These are phyloP conservation scores for Citrullus mucosospermus DNA, from an alignment of 306 rosid species.

Conservation along the genomic window DNA sequence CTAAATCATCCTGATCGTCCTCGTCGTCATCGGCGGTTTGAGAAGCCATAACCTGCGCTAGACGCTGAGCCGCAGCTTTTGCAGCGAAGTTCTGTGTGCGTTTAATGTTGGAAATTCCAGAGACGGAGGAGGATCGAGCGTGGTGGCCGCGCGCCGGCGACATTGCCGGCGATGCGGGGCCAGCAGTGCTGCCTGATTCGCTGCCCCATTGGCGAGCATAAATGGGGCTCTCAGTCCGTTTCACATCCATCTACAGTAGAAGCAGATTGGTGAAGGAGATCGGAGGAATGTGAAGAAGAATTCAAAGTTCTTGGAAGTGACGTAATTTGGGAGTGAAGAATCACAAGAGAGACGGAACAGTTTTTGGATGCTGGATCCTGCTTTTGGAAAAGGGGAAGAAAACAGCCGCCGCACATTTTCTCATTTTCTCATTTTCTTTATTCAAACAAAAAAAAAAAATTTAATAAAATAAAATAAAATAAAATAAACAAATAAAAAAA, in stretches of 20 bases:
- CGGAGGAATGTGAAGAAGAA: neutral
- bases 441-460: neutral
- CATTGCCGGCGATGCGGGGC: constrained; percentile 29
- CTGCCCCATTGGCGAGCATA: constrained; percentile 35
- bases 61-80: constrained; percentile 95
- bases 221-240: constrained; percentile 35
- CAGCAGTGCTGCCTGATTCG: constrained; percentile 27
- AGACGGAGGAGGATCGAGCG: constrained; percentile 69
- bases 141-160: constrained; percentile 61
- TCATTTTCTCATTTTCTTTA: neutral
- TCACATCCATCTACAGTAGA: constrained; percentile 26
- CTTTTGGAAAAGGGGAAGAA: neutral
- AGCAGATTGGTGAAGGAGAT: neutral
- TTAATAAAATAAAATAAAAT: too few relatives aligned
- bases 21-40: constrained; percentile 52
- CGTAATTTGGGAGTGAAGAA: neutral
- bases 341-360: neutral
- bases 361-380: neutral
- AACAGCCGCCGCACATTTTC: constrained; percentile 1
- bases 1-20: constrained; percentile 69
- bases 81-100: constrained; percentile 92
- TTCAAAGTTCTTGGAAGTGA: neutral
- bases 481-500: too few relatives aligned
- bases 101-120: constrained; percentile 64
- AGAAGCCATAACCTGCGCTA: constrained; percentile 98